These are phyloP conservation scores for Alloascoidea hylecoeti DNA, from an alignment of 805 yeast genomes.

Conservation along the genomic window DNA sequence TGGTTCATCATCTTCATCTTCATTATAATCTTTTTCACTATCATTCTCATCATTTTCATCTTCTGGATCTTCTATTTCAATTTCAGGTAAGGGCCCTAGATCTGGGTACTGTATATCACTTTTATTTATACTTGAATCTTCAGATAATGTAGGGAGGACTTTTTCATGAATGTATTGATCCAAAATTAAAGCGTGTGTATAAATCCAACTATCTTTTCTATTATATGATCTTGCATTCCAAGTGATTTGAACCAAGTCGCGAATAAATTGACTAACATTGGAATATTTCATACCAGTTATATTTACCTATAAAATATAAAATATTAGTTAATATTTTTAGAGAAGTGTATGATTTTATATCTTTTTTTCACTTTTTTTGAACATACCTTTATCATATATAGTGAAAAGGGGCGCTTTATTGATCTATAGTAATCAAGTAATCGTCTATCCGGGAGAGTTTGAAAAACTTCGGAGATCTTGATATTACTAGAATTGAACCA, in stretches of 20 bases:
- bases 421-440: constrained; percentile 70
- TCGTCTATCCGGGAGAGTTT: constrained; percentile 57
- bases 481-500: neutral
- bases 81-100: constrained; percentile 58
- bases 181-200: constrained; percentile 49
- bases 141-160: constrained; percentile 32
- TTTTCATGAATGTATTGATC: constrained; percentile 33
- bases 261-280: constrained; percentile 53
- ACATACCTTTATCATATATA: constrained; percentile 46
- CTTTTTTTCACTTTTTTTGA: too few species aligned
- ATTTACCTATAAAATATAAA: constrained; percentile 30
- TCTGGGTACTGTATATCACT: constrained; percentile 37
- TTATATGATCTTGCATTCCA: constrained; percentile 88
- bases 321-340: too few species aligned
- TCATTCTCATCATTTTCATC: constrained; percentile 12
- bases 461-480: constrained; percentile 40
- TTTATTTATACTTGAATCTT: constrained; percentile 22
- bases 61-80: constrained; percentile 10
- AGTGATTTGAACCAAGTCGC: constrained; percentile 69
- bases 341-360: too few species aligned
- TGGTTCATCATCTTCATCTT: constrained; percentile 14
- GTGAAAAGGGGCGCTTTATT: constrained; percentile 70
- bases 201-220: constrained; percentile 51
- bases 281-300: constrained; percentile 40
- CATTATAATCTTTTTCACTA: constrained; percentile 16